Conservation (phyloP, 192 early-diverging fungal species). For the Coemansia sp. region DNA sequence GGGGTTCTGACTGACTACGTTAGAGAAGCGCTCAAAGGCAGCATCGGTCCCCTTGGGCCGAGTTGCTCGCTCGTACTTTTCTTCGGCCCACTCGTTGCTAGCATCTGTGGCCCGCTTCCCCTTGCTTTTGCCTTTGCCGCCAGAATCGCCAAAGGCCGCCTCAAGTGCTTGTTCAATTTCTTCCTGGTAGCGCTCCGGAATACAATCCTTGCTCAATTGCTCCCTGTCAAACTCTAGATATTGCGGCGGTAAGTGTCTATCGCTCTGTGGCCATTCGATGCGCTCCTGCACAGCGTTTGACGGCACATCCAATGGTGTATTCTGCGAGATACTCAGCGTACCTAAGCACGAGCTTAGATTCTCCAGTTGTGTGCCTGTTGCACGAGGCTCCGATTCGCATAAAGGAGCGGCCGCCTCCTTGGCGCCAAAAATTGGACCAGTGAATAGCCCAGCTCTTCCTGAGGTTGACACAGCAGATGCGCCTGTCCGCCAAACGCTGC, state of each 20-base stretch:
- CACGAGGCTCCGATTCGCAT: neutral
- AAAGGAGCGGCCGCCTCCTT: neutral
- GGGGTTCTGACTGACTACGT: conserved; percentile 67
- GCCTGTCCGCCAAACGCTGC: conserved; percentile 38
- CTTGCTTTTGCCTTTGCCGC: neutral
- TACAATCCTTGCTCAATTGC: conserved; percentile 5
- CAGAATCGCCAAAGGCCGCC: conserved; percentile 6
- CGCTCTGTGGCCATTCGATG: conserved; percentile 27
- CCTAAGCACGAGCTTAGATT: neutral
- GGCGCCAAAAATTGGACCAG: conserved; percentile 27
- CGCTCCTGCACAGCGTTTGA: neutral
- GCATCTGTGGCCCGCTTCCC: conserved; percentile 18
- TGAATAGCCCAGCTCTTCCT: conserved; percentile 9
- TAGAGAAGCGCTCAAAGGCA: conserved; percentile 78
- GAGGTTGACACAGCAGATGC: neutral
- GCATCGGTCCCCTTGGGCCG: conserved; percentile 75
- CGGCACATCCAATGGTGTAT: neutral
- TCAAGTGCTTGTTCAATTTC: conserved; percentile 37
- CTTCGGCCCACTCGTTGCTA: conserved; percentile 68
- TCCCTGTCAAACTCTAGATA: conserved; percentile 42
- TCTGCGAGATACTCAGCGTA: conserved; percentile 1
- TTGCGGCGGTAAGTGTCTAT: conserved; percentile 13
- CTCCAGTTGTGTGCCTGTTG: neutral
- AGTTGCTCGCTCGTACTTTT: conserved; percentile 75
- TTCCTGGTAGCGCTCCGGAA: conserved; percentile 16